Evolutionary conservation across 257 asterid species (phyloP).

Genomic region (Avicennia marina): DNA sequence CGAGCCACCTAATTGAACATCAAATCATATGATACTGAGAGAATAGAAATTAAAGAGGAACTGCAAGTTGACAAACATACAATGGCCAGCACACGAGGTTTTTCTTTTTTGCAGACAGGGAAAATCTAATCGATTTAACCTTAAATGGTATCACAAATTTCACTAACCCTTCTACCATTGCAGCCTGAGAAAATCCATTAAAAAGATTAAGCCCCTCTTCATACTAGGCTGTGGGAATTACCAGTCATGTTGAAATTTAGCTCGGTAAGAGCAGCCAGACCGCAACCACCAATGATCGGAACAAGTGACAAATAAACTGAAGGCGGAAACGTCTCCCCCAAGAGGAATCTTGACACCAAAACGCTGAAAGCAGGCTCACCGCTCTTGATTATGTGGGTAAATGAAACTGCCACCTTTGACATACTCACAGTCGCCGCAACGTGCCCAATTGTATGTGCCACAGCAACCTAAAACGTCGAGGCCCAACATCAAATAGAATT

Average conservation of each 20-base stretch:
- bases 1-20: conserved; percentile 17
- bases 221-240: conserved; percentile 20
- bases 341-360: conserved; percentile 67
- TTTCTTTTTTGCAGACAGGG: neutral
- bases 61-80: conserved; percentile 10
- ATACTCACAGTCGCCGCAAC: conserved; percentile 97
- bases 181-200: neutral
- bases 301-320: conserved; percentile 73
- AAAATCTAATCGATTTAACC: no score
- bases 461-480: conserved; percentile 63
- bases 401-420: conserved; percentile 98
- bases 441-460: conserved; percentile 97
- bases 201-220: neutral
- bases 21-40: conserved; percentile 12
- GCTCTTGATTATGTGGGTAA: conserved; percentile 93
- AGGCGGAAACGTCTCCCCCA: conserved; percentile 83
- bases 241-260: conserved; percentile 94
- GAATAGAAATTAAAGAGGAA: conserved; percentile 9
- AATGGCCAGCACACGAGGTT: neutral
- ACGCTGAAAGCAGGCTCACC: conserved; percentile 97
- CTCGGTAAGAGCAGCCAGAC: conserved; percentile 85
- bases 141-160: no score
- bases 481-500: no score
- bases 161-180: neutral
- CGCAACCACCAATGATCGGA: conserved; percentile 90